Base-by-base conservation (phyloP, 139 green algal genomes). In the Tetradesmus lagerheimii region DNA sequence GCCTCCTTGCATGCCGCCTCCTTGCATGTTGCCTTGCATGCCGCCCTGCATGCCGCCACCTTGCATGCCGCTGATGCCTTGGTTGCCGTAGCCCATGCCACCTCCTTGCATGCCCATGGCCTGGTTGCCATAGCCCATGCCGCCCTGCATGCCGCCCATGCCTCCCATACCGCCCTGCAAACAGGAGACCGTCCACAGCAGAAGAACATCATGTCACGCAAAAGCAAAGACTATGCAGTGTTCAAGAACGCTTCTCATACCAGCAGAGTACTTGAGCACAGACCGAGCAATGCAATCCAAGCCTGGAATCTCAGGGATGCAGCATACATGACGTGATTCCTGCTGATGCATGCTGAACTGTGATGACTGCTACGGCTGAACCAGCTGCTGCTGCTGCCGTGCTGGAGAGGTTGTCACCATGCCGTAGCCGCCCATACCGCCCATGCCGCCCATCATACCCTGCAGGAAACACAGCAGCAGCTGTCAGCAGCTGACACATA, bases 391-490 rank as follows among this genome's bases (percentile, higher is more conserved):
- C 47, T 62, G 47, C 47, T 23, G 47, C 47, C 8, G 47, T 62
- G 47, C 47, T 18, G 1, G 8, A 11, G 47, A 14, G 18, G 47
- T 83, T 5, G 6, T 35, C 67, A 78, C 31, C 67, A 78, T 88
- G 34, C 82, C 80, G 2, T 77, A 47, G 80, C n/a, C n/a, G n/a
- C 80, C 82, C 50, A 78, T 78, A 16, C 25, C 25, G 16, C 43
- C 41, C 84, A 89, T 89, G 71, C 45, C 45, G n/a, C 66, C 66
- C 83, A 89, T 89, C 50, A 78, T 87, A 37, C 75, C 75, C 75
- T 81, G 75, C 75, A 81, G 75, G 12, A 80, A 39, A 2, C 9
- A 81, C 29, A 12, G 6, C 34, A 47, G 75, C 75, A 80, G 50
- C 50, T 64, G 50, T 64, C 50, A 64, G 14, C 50, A 64, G 50